Conservation (phyloP, 371 early-diverging fungal species). For the Dinochytrium kinnereticum region DNA sequence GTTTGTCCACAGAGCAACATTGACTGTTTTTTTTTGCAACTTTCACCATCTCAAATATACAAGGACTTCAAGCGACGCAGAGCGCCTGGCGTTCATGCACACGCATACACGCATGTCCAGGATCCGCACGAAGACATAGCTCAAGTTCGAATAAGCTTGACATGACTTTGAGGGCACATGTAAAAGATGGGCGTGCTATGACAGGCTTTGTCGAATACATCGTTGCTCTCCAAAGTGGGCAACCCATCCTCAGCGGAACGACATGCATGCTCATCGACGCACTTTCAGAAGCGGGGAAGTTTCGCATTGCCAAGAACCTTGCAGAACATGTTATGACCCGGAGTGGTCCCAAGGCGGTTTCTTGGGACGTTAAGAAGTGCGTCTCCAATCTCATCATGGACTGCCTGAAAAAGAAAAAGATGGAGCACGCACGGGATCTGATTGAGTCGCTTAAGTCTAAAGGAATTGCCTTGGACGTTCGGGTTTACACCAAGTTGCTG, state of each 20-base stretch:
- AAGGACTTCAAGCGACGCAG: too few relatives aligned
- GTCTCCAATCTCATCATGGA: neutral
- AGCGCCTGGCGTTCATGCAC: too few relatives aligned
- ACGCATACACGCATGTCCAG: too few relatives aligned
- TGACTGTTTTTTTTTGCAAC: too few relatives aligned
- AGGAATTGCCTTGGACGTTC: neutral
- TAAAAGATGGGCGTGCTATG: neutral
- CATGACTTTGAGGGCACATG: neutral
- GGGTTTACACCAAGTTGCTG: neutral
- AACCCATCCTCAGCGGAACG: neutral
- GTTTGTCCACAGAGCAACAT: too few relatives aligned
- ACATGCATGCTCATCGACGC: neutral
- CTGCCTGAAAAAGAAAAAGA: neutral
- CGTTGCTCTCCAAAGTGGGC: neutral
- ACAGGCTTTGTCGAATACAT: neutral
- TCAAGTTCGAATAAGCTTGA: too few relatives aligned
- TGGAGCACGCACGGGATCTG: conserved; percentile 3
- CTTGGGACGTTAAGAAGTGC: neutral
- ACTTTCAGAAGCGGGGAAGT: neutral
- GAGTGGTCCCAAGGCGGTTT: neutral
- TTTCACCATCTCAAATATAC: too few relatives aligned
- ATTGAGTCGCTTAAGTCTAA: neutral
- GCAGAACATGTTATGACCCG: neutral
- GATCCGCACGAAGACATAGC: too few relatives aligned
- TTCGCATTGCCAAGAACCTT: conserved; percentile 5